Percentiles rank a stretch among this genome's conserved stretches.
Conservation (phyloP, 495 filamentous ascomycete species). For the Schizothecium vesticola region DNA sequence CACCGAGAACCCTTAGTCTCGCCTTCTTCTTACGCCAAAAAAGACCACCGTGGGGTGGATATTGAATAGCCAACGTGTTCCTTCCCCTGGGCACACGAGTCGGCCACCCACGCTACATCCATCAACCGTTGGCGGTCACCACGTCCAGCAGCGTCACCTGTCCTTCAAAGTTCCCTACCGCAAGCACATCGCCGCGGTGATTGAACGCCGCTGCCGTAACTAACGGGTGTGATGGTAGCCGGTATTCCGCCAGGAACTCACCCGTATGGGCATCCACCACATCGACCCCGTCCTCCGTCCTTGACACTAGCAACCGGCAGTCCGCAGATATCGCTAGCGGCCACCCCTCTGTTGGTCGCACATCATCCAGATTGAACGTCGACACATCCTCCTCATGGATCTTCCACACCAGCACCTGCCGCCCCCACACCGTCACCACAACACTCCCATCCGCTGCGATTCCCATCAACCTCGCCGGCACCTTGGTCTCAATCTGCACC, state of each 20-base stretch:
- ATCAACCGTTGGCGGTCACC: constrained; percentile 3
- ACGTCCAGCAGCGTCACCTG: constrained; percentile 11
- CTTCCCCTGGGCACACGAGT: neutral
- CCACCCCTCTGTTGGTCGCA: constrained; percentile 25
- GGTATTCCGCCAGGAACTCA: constrained; percentile 16
- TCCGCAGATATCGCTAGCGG: constrained; percentile 29
- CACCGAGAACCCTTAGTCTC: too few relatives aligned
- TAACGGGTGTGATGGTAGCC: neutral
- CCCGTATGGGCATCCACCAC: constrained; percentile 24
- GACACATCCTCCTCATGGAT: constrained; percentile 16
- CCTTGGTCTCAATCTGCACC: constrained; percentile 17
- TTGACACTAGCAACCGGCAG: constrained; percentile 21
- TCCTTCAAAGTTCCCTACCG: constrained; percentile 10
- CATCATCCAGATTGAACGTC: constrained; percentile 17
- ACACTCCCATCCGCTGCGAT: constrained; percentile 20
- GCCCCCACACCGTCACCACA: constrained; percentile 26
- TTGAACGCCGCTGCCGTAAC: constrained; percentile 17
- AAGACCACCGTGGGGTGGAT: too few relatives aligned
- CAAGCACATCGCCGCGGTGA: constrained; percentile 7
- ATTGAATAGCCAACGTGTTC: too few relatives aligned
- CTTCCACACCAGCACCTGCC: constrained; percentile 24
- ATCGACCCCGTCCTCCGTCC: constrained; percentile 31
- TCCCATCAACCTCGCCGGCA: constrained; percentile 13
- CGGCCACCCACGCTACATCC: neutral
- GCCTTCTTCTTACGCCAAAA: too few relatives aligned